Evolutionary conservation across 768 basidiomycete species (phyloP).

Genomic region (Kwoniella sp.): DNA sequence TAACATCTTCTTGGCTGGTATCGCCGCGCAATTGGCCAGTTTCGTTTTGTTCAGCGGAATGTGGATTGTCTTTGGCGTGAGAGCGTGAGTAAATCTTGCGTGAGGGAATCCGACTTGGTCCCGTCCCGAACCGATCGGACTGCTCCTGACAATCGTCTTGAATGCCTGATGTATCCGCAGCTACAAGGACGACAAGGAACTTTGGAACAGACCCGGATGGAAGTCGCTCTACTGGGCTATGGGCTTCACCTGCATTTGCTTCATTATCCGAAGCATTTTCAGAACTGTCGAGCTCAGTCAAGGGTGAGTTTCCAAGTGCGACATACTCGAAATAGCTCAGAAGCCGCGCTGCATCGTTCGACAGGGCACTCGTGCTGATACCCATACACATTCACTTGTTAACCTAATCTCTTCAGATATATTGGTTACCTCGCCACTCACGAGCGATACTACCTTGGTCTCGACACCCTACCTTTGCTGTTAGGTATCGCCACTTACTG

Average conservation of each 20-base stretch:
- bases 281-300: constrained; percentile 52
- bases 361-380: no score
- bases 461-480: constrained; percentile 53
- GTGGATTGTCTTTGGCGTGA: constrained; percentile 44
- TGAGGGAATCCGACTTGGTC: no score
- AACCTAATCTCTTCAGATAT: no score
- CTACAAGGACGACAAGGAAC: constrained; percentile 35
- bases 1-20: constrained; percentile 55
- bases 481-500: constrained; percentile 50
- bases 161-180: constrained; percentile 9
- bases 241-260: constrained; percentile 55
- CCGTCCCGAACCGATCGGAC: no score
- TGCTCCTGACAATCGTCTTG: no score
- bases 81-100: constrained; percentile 40
- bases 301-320: constrained; percentile 44
- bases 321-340: neutral
- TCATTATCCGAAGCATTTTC: constrained; percentile 53
- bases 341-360: neutral
- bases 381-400: no score
- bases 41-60: constrained; percentile 50
- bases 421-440: constrained; percentile 53
- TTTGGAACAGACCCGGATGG: constrained; percentile 50
- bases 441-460: constrained; percentile 51
- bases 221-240: constrained; percentile 53
- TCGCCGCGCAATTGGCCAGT: constrained; percentile 51